Percentiles rank a stretch among this genome's conserved stretches.
phyloP scores from a whole-genome alignment of 225 moss, liverwort and hornwort genomes.

The Bryum argenteum region DNA sequence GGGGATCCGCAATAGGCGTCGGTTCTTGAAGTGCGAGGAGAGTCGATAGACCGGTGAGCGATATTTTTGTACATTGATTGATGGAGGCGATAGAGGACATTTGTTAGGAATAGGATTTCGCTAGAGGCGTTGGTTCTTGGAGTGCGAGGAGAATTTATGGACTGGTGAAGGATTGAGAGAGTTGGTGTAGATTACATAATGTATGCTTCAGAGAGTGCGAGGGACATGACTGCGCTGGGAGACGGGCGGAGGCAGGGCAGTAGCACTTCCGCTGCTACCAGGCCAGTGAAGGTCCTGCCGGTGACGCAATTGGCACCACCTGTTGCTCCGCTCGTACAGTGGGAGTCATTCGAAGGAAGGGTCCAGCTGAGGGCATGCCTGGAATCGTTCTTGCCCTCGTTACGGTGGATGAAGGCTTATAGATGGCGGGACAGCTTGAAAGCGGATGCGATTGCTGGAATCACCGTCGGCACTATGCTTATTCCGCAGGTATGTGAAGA shows the following conservation, averaged over 20 bases:
- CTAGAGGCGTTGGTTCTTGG: neutral
- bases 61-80: neutral
- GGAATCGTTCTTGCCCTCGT: constrained; percentile 66
- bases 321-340: constrained; percentile 3
- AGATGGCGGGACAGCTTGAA: constrained; percentile 68
- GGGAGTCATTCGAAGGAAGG: constrained; percentile 15
- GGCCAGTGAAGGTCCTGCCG: constrained; percentile 47
- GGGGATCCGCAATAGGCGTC: no score
- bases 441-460: constrained; percentile 72
- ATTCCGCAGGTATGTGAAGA: constrained; percentile 67
- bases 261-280: constrained; percentile 18
- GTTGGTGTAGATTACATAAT: constrained; percentile 14
- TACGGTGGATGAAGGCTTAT: constrained; percentile 76
- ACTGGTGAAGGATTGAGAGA: constrained; percentile 17
- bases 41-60: no score
- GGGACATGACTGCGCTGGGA: constrained; percentile 29
- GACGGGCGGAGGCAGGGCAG: constrained; percentile 25
- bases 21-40: no score
- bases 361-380: constrained; percentile 34
- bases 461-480: constrained; percentile 98
- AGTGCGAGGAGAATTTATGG: constrained; percentile 5
- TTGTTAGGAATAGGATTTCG: neutral
- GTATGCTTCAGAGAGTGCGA: constrained; percentile 42
- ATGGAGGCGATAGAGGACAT: neutral
- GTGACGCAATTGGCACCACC: constrained; percentile 35